A percentile compares a stretch with the other conserved stretches of the same genome.
phyloP scores from a whole-genome alignment of 1,284 basidiomycete species.

The Moesziomyces globuligerus region DNA sequence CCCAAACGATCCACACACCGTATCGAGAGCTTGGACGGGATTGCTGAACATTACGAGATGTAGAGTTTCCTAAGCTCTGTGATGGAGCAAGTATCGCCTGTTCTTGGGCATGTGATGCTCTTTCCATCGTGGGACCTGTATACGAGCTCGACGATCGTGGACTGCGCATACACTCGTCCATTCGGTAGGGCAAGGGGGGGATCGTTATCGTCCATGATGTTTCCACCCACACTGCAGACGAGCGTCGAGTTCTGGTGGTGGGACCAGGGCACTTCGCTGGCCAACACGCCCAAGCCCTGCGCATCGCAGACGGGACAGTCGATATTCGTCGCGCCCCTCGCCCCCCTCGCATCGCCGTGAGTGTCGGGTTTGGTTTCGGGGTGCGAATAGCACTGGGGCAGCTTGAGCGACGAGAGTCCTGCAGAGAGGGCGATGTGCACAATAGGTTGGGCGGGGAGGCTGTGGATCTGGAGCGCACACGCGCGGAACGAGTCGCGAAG shows the following conservation, averaged over 20 bases:
- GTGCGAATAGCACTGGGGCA: constrained; percentile 51
- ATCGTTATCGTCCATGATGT: constrained; percentile 93
- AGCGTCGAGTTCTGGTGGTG: constrained; percentile 96
- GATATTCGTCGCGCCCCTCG: constrained; percentile 14
- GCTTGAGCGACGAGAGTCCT: constrained; percentile 56
- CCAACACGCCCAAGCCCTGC: constrained; percentile 77
- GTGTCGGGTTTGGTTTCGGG: too few relatives aligned
- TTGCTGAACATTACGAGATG: constrained; percentile 40
- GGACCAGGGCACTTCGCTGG: constrained; percentile 84
- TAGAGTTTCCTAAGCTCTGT: constrained; percentile 75
- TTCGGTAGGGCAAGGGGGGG: constrained; percentile 90
- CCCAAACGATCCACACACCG: neutral
- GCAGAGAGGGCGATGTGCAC: constrained; percentile 63
- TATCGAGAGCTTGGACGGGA: too few relatives aligned
- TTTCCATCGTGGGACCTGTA: constrained; percentile 74
- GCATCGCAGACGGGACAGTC: constrained; percentile 91
- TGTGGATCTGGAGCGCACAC: constrained; percentile 53
- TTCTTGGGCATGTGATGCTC: constrained; percentile 82
- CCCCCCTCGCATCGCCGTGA: too few relatives aligned
- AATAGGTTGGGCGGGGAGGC: constrained; percentile 51
- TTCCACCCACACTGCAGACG: constrained; percentile 87
- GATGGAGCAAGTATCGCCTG: constrained; percentile 76
- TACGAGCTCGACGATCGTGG: constrained; percentile 86
- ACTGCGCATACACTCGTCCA: constrained; percentile 86
- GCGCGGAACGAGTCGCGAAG: constrained; percentile 48